These are phyloP conservation scores for Diaporthe sp. DNA, from an alignment of 2,329 filamentous ascomycete species.

Conservation along the genomic window DNA sequence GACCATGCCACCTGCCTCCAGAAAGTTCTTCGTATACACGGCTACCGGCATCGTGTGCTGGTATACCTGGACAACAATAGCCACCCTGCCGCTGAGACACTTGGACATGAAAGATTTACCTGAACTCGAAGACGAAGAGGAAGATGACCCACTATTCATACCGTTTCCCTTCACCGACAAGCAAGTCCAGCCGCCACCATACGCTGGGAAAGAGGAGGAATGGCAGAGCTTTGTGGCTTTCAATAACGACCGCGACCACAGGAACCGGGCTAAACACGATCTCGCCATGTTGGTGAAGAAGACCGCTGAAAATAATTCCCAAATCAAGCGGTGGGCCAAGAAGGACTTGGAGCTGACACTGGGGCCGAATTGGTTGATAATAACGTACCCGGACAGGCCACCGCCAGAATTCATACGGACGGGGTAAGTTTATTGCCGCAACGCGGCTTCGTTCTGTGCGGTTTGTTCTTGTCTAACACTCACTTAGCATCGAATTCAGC, in stretches of 20 bases:
- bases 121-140: slow-evolving; percentile 54
- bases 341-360: slow-evolving; percentile 65
- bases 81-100: slow-evolving; percentile 58
- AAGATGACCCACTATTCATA: slow-evolving; percentile 67
- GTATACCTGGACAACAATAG: slow-evolving; percentile 61
- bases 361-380: slow-evolving; percentile 70
- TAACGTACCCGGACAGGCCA: slow-evolving; percentile 71
- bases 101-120: slow-evolving; percentile 58
- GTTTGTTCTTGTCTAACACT: slow-evolving; percentile 44
- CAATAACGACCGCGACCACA: slow-evolving; percentile 65
- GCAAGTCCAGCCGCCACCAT: slow-evolving; percentile 62
- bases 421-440: slow-evolving; percentile 62
- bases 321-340: slow-evolving; percentile 54
- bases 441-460: not conserved
- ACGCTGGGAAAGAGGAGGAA: slow-evolving; percentile 72
- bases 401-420: slow-evolving; percentile 72
- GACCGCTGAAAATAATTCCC: slow-evolving; percentile 58
- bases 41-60: slow-evolving; percentile 55
- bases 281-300: slow-evolving; percentile 59
- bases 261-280: slow-evolving; percentile 62
- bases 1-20: not conserved
- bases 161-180: slow-evolving; percentile 73
- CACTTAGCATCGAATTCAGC: slow-evolving; percentile 62
- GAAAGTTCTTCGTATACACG: slow-evolving; percentile 41
- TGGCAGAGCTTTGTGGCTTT: slow-evolving; percentile 73